Percentiles rank a stretch among this genome's conserved stretches.
phyloP scores from a whole-genome alignment of 352 stramenopile genomes.

The Pythium aristosporum region DNA sequence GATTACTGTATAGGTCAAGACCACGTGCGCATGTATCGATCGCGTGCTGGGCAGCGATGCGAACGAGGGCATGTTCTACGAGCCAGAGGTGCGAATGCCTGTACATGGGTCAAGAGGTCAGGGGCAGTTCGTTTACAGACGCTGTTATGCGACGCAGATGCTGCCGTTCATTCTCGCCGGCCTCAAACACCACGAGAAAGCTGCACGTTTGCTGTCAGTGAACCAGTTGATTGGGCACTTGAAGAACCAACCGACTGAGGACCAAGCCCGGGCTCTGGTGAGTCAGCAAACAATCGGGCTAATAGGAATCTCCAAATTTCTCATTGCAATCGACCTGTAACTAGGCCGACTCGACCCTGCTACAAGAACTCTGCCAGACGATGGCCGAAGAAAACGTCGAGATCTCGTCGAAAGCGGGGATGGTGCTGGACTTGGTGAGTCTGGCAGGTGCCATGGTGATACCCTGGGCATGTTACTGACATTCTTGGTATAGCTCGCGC shows the following conservation, averaged over 20 bases:
- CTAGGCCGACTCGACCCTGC: slow-evolving; percentile 45
- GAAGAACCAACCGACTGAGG: slow-evolving; percentile 42
- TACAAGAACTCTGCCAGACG: slow-evolving; percentile 56
- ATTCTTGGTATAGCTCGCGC: slow-evolving; percentile 39
- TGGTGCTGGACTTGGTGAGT: slow-evolving; percentile 59
- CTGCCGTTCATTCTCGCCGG: slow-evolving; percentile 72
- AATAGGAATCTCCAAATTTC: no score
- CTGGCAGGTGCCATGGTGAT: background rate
- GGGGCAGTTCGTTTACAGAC: background rate
- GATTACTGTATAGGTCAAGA: slow-evolving; percentile 51
- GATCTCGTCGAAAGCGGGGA: slow-evolving; percentile 58
- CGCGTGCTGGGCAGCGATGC: slow-evolving; percentile 59
- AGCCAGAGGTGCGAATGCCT: slow-evolving; percentile 45
- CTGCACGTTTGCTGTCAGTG: slow-evolving; percentile 57
- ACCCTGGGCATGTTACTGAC: background rate
- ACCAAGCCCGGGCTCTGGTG: slow-evolving; percentile 57
- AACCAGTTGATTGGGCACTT: slow-evolving; percentile 77
- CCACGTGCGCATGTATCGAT: slow-evolving; percentile 74
- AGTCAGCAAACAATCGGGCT: background rate
- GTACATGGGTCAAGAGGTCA: background rate
- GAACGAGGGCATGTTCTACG: slow-evolving; percentile 68
- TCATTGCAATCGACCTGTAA: background rate
- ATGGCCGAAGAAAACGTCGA: slow-evolving; percentile 74
- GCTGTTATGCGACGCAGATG: slow-evolving; percentile 38
- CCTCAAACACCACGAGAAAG: slow-evolving; percentile 57